These are phyloP conservation scores for Hepatocystis sp. DNA, from an alignment of 169 alveolate genomes.

Conservation along the genomic window DNA sequence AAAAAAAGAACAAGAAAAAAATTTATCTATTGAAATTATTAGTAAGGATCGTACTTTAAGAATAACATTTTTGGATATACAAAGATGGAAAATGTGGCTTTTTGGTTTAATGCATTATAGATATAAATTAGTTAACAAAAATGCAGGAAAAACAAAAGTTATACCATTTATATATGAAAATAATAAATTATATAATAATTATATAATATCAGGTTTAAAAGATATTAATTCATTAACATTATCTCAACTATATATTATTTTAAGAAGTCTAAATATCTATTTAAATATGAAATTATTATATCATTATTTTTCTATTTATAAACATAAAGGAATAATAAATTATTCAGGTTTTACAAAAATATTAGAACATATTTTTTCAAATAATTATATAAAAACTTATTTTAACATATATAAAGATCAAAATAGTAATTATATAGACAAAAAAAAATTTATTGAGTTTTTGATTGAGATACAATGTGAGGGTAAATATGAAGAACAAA, in stretches of 20 bases:
- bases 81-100: conserved; percentile 78
- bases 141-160: conserved; percentile 28
- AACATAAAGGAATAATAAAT: conserved; percentile 67
- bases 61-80: conserved; percentile 69
- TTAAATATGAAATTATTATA: conserved; percentile 69
- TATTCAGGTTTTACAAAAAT: conserved; percentile 75
- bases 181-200: conserved; percentile 66
- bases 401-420: conserved; percentile 64
- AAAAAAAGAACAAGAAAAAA: conserved; percentile 75
- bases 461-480: conserved; percentile 70
- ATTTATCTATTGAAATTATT: conserved; percentile 74
- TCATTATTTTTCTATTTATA: conserved; percentile 75
- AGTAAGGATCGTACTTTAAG: conserved; percentile 38
- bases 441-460: conserved; percentile 55
- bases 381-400: conserved; percentile 42
- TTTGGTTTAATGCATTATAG: conserved; percentile 74
- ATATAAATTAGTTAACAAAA: conserved; percentile 61
- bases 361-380: conserved; percentile 72
- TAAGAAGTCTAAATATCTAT: conserved; percentile 73
- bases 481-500: conserved; percentile 61
- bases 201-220: conserved; percentile 70
- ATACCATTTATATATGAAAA: conserved; percentile 53
- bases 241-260: conserved; percentile 67
- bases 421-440: conserved; percentile 33
- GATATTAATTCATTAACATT: conserved; percentile 67